phyloP scores from a whole-genome alignment of 495 filamentous ascomycete species.

The Penicillium bialowiezense region DNA sequence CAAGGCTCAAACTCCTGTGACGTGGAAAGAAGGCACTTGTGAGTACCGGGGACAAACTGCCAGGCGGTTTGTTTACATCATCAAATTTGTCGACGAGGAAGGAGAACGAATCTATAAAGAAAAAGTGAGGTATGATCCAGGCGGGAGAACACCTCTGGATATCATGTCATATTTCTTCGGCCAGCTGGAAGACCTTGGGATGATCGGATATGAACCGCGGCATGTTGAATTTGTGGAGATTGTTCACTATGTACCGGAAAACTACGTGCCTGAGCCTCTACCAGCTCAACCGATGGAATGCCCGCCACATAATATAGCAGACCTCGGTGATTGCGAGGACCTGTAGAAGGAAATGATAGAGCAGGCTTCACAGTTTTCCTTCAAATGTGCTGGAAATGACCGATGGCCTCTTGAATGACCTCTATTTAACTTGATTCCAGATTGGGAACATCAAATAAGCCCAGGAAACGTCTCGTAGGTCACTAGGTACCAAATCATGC shows the following conservation, averaged over 20 bases:
- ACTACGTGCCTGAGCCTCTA: too few relatives aligned
- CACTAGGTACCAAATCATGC: too few relatives aligned
- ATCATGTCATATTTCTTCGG: conserved; percentile 5
- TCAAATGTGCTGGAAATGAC: too few relatives aligned
- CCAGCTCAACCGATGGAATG: too few relatives aligned
- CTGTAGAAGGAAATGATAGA: too few relatives aligned
- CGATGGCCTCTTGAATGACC: too few relatives aligned
- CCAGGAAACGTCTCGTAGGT: too few relatives aligned
- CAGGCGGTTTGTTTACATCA: conserved; percentile 2
- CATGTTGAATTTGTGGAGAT: conserved; percentile 10
- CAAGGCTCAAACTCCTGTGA: background rate
- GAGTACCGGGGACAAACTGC: conserved; percentile 3
- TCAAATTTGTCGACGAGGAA: conserved; percentile 6
- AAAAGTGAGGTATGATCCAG: background rate
- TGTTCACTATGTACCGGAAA: background rate
- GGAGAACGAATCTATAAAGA: conserved; percentile 7
- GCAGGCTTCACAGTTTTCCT: too few relatives aligned
- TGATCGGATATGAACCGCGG: conserved; percentile 6
- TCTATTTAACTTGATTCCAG: too few relatives aligned
- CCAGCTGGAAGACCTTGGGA: conserved; percentile 4
- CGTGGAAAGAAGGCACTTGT: conserved; percentile 4
- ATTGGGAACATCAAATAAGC: too few relatives aligned
- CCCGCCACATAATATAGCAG: too few relatives aligned
- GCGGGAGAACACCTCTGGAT: conserved; percentile 1
- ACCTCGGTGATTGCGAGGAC: too few relatives aligned